These are phyloP conservation scores for Emergomyces africanus DNA, from an alignment of 2,329 filamentous ascomycete species.

Conservation along the genomic window DNA sequence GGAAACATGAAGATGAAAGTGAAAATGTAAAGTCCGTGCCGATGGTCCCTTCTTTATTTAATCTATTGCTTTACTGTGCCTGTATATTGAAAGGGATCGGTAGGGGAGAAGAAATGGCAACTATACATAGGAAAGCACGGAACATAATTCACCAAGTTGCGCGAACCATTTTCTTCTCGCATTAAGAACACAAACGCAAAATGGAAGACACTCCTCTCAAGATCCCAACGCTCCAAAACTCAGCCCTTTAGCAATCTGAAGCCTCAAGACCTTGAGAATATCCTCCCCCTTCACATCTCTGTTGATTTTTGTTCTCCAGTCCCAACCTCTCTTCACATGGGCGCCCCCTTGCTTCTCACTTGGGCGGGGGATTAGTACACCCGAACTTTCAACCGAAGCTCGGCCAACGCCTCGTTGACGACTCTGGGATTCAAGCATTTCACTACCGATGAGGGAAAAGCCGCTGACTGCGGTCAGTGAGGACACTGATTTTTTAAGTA, in stretches of 20 bases:
- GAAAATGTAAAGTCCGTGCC: background rate
- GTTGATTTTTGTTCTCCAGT: conserved; percentile 51
- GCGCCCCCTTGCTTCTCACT: conserved; percentile 13
- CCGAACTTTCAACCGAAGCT: conserved; percentile 42
- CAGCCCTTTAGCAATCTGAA: conserved; percentile 63
- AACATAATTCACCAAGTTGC: background rate
- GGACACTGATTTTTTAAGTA: conserved; percentile 52
- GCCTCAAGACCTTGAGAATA: conserved; percentile 57
- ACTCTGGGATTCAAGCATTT: conserved; percentile 45
- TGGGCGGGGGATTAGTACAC: conserved; percentile 31
- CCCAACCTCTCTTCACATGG: conserved; percentile 52
- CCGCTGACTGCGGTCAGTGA: conserved; percentile 43
- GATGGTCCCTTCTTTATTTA: background rate
- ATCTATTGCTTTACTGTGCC: background rate
- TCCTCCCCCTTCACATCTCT: conserved; percentile 51
- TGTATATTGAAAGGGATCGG: background rate
- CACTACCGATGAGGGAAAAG: conserved; percentile 61
- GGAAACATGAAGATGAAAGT: background rate
- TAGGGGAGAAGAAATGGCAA: background rate
- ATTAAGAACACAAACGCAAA: conserved; percentile 2
- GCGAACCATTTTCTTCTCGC: conserved; percentile 2
- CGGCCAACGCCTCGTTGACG: conserved; percentile 13
- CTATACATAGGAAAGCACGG: background rate
- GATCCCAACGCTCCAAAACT: conserved; percentile 23
- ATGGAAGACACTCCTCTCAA: conserved; percentile 4